A percentile compares a stretch with the other conserved stretches of the same genome.
These are phyloP conservation scores for Candida ficus DNA, from an alignment of 805 yeast species.

Conservation along the genomic window DNA sequence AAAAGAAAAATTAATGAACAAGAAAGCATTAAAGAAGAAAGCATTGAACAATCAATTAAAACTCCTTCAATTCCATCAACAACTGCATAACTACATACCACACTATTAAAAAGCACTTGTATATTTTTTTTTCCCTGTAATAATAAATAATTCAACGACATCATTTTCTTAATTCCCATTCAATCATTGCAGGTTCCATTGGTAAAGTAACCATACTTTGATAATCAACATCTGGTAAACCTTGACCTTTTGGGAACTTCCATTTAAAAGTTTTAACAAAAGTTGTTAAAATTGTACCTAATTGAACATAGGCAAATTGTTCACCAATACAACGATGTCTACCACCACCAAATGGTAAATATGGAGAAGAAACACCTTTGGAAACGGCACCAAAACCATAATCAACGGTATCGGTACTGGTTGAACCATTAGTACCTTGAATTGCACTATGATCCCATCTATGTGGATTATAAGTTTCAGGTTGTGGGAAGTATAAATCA, in stretches of 20 bases:
- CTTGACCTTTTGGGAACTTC: constrained; percentile 54
- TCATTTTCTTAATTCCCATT: constrained; percentile 60
- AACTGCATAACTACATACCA: no score
- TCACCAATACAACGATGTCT: constrained; percentile 99
- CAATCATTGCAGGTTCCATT: constrained; percentile 61
- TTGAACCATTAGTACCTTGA: constrained; percentile 10
- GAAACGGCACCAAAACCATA: constrained; percentile 96
- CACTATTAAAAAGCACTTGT: no score
- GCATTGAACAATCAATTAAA: background rate
- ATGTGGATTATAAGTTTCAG: constrained; percentile 70
- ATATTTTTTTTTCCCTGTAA: background rate
- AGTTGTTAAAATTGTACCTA: constrained; percentile 76
- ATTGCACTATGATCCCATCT: constrained; percentile 62
- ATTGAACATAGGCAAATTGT: constrained; percentile 92
- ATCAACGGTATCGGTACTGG: constrained; percentile 51
- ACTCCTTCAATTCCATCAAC: no score
- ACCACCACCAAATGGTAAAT: constrained; percentile 98
- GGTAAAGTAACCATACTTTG: constrained; percentile 94
- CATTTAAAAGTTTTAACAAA: constrained; percentile 74
- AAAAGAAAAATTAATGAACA: constrained; percentile 8
- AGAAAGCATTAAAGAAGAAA: background rate
- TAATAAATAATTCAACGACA: background rate
- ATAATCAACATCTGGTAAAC: constrained; percentile 67
- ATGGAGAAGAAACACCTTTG: constrained; percentile 94
- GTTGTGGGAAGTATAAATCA: constrained; percentile 74